Conservation (phyloP, 805 yeast species). For the Candida vartiovaarae region DNA sequence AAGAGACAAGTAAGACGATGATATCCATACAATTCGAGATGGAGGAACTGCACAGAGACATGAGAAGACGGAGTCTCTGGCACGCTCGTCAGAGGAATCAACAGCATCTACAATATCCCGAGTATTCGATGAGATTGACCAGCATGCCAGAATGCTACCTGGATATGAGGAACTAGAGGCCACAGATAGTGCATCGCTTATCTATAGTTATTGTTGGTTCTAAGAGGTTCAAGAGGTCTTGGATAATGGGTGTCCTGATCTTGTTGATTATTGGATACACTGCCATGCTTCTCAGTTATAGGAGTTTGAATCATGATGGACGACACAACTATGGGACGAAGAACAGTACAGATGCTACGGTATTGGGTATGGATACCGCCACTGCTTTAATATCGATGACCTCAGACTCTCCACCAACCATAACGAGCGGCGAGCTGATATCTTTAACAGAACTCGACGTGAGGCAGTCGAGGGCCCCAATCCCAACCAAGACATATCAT, state of each 20-base stretch:
- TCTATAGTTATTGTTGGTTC: neutral
- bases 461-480: constrained; percentile 7
- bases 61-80: neutral
- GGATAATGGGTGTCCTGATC: neutral
- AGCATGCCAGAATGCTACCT: constrained; percentile 3
- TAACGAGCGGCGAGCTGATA: constrained; percentile 1
- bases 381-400: neutral
- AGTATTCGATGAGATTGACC: constrained; percentile 5
- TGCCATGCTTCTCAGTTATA: constrained; percentile 9
- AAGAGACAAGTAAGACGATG: neutral
- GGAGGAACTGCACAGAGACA: too few relatives aligned
- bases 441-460: constrained; percentile 7
- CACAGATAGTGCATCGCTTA: neutral
- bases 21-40: neutral
- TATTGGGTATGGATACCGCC: neutral
- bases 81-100: constrained; percentile 3
- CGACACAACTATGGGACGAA: neutral
- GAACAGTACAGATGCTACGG: neutral
- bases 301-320: neutral
- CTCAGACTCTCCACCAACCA: neutral
- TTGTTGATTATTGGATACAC: constrained; percentile 7
- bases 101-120: constrained; percentile 2
- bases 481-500: constrained; percentile 5
- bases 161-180: constrained; percentile 3
- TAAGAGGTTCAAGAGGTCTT: constrained; percentile 4